These are phyloP conservation scores for Babesia ovata DNA, from an alignment of 169 alveolate species.

Conservation along the genomic window DNA sequence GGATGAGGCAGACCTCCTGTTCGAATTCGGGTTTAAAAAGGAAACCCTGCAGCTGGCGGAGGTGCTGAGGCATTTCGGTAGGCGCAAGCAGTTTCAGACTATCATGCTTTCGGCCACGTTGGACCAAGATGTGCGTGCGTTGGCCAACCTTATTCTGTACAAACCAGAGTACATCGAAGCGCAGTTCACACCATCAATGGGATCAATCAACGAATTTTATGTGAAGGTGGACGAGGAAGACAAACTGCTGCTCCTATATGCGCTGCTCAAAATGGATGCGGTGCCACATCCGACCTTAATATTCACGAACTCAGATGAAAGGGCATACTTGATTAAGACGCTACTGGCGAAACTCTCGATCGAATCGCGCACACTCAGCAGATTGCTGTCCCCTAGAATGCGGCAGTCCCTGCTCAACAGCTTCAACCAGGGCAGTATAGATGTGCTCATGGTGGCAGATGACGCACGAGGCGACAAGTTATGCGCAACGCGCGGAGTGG, in stretches of 20 bases:
- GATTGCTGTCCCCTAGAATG: conserved; percentile 52
- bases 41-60: conserved; percentile 59
- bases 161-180: conserved; percentile 58
- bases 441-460: conserved; percentile 42
- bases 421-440: conserved; percentile 59
- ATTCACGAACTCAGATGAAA: conserved; percentile 51
- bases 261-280: conserved; percentile 51
- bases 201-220: conserved; percentile 54
- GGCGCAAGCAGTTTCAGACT: conserved; percentile 56
- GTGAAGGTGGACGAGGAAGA: conserved; percentile 31
- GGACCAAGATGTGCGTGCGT: conserved; percentile 42
- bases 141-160: conserved; percentile 55
- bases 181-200: conserved; percentile 39
- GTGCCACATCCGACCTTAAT: conserved; percentile 51
- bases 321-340: conserved; percentile 58
- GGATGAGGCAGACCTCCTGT: conserved; percentile 78
- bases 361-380: conserved; percentile 41
- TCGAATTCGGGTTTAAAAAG: conserved; percentile 68
- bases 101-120: conserved; percentile 61
- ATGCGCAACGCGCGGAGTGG: conserved; percentile 94
- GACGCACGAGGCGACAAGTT: conserved; percentile 78
- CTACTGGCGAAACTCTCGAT: conserved; percentile 49
- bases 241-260: conserved; percentile 33
- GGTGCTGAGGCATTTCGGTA: conserved; percentile 40
- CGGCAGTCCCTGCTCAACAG: conserved; percentile 51